A percentile compares a stretch with the other conserved stretches of the same genome.
Evolutionary conservation across 331 rosid species (phyloP).

Genomic region (Dryas integrifolia): DNA sequence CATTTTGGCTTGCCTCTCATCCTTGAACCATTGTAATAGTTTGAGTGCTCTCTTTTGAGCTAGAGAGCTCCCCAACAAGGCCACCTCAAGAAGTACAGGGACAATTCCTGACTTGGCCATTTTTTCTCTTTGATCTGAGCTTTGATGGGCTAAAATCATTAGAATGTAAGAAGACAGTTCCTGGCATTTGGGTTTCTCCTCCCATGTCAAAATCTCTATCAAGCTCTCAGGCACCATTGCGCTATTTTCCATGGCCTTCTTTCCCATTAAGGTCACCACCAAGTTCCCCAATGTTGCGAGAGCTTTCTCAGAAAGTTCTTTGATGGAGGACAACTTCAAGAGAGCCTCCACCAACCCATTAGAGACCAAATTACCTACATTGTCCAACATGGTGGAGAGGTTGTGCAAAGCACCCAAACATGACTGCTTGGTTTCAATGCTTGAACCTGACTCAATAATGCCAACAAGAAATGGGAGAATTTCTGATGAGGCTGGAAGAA

Average conservation of each 20-base stretch:
- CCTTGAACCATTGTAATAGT: constrained; percentile 80
- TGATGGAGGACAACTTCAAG: constrained; percentile 39
- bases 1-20: constrained; percentile 72
- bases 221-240: constrained; percentile 59
- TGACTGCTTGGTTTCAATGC: constrained; percentile 41
- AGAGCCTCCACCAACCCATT: constrained; percentile 57
- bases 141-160: constrained; percentile 91
- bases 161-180: constrained; percentile 76
- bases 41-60: constrained; percentile 87
- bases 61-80: constrained; percentile 67
- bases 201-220: constrained; percentile 84
- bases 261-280: constrained; percentile 76
- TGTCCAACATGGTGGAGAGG: constrained; percentile 69
- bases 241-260: constrained; percentile 67
- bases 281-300: constrained; percentile 73
- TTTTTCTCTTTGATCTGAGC: constrained; percentile 71
- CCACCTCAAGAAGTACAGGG: constrained; percentile 68
- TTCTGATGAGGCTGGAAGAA: constrained; percentile 49
- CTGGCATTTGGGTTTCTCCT: constrained; percentile 71
- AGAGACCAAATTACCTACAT: constrained; percentile 57
- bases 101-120: constrained; percentile 77
- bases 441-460: constrained; percentile 46
- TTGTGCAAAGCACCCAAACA: constrained; percentile 64
- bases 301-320: constrained; percentile 63
- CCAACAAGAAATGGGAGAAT: constrained; percentile 49